These are phyloP conservation scores for Ganoderma sinense DNA, from an alignment of 1,284 basidiomycete species.

Conservation along the genomic window DNA sequence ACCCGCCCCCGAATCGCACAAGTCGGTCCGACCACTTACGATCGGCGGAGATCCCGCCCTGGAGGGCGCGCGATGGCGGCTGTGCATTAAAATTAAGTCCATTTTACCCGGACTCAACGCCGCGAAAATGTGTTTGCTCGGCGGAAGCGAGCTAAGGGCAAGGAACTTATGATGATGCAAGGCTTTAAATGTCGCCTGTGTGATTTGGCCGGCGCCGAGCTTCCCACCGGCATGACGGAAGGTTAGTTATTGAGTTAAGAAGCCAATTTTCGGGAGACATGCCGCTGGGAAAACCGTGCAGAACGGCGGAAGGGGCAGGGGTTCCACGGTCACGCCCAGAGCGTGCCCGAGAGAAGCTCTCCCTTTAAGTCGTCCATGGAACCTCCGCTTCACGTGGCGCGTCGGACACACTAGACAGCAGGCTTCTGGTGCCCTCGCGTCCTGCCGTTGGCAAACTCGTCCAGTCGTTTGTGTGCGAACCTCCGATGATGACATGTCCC, in stretches of 20 bases:
- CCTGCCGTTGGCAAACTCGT: neutral
- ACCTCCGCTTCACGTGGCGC: neutral
- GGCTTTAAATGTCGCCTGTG: neutral
- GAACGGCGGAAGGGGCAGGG: neutral
- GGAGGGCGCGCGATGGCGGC: neutral
- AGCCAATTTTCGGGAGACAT: slow-evolving; percentile 25
- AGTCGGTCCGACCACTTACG: neutral
- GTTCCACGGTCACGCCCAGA: slow-evolving; percentile 8
- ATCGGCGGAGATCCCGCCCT: slow-evolving; percentile 20
- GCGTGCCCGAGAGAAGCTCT: slow-evolving; percentile 18
- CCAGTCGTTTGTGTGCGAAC: neutral
- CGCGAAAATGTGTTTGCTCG: neutral
- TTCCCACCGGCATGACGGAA: slow-evolving; percentile 11
- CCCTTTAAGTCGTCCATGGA: slow-evolving; percentile 10
- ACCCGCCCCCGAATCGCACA: neutral
- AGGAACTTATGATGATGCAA: neutral
- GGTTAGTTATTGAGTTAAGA: neutral
- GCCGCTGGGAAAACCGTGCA: neutral
- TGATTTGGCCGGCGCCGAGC: slow-evolving; percentile 5
- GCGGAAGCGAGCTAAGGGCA: slow-evolving; percentile 2
- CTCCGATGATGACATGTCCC: neutral
- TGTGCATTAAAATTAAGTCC: slow-evolving; percentile 19
- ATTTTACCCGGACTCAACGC: neutral
- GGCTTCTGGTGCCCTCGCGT: neutral
- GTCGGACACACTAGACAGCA: neutral